Conservation (phyloP, 768 basidiomycete genomes). For the Suillus discolor region DNA sequence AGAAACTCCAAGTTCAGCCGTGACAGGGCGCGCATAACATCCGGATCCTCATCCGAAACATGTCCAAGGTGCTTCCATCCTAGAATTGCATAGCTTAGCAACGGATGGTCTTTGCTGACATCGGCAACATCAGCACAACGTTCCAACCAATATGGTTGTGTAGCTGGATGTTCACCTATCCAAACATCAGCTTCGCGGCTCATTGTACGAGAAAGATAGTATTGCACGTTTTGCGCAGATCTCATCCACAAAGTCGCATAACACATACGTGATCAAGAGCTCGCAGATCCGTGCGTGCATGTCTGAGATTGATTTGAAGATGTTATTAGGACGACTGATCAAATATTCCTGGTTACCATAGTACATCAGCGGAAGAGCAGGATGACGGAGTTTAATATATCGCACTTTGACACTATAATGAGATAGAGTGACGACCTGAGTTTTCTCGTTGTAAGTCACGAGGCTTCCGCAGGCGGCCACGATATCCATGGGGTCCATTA, state of each 20-base stretch:
- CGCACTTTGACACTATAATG: constrained; percentile 15
- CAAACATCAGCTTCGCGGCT: not conserved
- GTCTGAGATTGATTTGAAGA: not conserved
- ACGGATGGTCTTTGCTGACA: not conserved
- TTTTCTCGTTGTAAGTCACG: constrained; percentile 1
- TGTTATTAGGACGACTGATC: not conserved
- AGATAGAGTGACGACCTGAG: not conserved
- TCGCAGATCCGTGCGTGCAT: not conserved
- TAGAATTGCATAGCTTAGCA: not conserved
- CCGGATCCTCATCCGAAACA: not conserved
- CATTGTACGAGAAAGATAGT: not conserved
- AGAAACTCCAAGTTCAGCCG: not conserved
- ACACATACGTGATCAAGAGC: not conserved
- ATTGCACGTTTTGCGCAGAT: not conserved
- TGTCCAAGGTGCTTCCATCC: not conserved
- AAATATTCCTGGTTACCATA: not conserved
- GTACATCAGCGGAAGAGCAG: not conserved
- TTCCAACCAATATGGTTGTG: too few relatives aligned
- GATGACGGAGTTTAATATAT: not conserved
- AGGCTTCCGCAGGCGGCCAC: not conserved
- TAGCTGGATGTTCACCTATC: not conserved
- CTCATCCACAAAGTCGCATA: not conserved
- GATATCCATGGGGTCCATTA: not conserved
- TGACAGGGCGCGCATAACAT: not conserved
- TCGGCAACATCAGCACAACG: too few relatives aligned